Percentiles rank a stretch among this genome's conserved stretches.
These are phyloP conservation scores for Heliocybe sulcata DNA, from an alignment of 1,284 basidiomycete genomes.

Conservation along the genomic window DNA sequence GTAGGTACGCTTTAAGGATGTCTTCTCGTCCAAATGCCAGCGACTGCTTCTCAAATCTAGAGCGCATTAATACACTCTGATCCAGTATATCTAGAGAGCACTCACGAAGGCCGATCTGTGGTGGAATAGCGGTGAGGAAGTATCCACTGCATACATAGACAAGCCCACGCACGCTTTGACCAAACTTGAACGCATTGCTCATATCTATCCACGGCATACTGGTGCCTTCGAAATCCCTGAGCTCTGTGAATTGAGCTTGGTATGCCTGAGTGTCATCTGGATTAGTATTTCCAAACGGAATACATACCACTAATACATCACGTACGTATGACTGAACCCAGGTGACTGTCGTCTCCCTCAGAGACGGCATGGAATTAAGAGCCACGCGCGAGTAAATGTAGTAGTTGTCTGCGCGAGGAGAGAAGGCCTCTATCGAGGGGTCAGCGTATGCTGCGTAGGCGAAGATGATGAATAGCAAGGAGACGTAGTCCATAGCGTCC, in stretches of 20 bases:
- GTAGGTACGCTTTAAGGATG: conserved; percentile 38
- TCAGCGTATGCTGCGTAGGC: conserved; percentile 39
- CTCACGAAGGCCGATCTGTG: conserved; percentile 62
- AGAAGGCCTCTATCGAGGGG: conserved; percentile 26
- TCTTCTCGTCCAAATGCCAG: conserved; percentile 44
- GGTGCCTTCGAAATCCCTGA: conserved; percentile 44
- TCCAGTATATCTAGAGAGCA: conserved; percentile 7
- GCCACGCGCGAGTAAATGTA: conserved; percentile 46
- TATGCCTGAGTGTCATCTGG: conserved; percentile 33
- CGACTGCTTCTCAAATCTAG: conserved; percentile 54
- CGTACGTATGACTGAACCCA: conserved; percentile 47
- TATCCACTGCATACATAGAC: not conserved
- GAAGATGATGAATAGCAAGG: conserved; percentile 47
- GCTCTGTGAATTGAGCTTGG: conserved; percentile 48
- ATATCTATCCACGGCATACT: conserved; percentile 46
- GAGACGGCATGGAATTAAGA: conserved; percentile 37
- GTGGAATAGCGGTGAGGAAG: not conserved
- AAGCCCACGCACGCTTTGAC: conserved; percentile 39
- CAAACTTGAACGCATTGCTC: conserved; percentile 51
- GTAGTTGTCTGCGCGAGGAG: conserved; percentile 48
- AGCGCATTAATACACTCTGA: not conserved
- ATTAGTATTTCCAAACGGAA: not conserved
- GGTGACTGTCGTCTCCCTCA: conserved; percentile 39
- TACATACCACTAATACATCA: not conserved
- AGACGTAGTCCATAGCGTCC: conserved; percentile 26